Base-by-base conservation (phyloP, 768 basidiomycete genomes). In the Mycena alexandri region DNA sequence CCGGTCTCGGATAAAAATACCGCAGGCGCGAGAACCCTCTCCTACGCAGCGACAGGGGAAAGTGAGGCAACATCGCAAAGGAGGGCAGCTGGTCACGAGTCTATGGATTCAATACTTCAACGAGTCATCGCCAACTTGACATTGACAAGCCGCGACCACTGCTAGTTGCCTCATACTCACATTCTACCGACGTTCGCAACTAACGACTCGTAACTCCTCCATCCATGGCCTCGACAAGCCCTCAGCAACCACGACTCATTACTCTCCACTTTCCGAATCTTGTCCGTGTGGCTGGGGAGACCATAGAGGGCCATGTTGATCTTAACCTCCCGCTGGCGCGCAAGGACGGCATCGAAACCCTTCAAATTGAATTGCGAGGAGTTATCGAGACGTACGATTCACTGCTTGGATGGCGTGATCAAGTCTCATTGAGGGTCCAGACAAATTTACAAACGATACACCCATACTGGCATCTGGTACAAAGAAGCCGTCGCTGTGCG, bases 271-370 rank as follows among this genome's bases (percentile, higher is more conserved):
- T 60, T 8, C 46, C 34, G 38, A 60, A 60, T 24, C 14, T 50
- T 17, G 36, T 60, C 16, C 59, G 59, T 22, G 59, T 60, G 16
- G 59, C 59, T n/a, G 59, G 59, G 19, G 59, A 60, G 24, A 41
- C 34, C 0, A 50, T 60, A 11, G 59, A 38, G 48, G 59, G 59
- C 12, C 22, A 36, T 34, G 59, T 60, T 33, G 59, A 60, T 36
- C 34, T 60, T 2, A 48, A 60, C 48, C 33, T 60, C 8, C 59
- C 59, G 14, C 36, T 50, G 5, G 22, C 17, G 38, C 59, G 29
- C 47, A 50, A 60, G 22, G 59, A 60, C 36, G 47, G 47, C 34
- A 50, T 60, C 46, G 47, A 50, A n/a, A 17, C 24, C 9, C 25
- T 60, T 5, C 33, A 21, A 19, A 36, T 60, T n/a, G 47, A 50